phyloP scores from a whole-genome alignment of 306 rosid species.

The Cicer pinnatifidum region DNA sequence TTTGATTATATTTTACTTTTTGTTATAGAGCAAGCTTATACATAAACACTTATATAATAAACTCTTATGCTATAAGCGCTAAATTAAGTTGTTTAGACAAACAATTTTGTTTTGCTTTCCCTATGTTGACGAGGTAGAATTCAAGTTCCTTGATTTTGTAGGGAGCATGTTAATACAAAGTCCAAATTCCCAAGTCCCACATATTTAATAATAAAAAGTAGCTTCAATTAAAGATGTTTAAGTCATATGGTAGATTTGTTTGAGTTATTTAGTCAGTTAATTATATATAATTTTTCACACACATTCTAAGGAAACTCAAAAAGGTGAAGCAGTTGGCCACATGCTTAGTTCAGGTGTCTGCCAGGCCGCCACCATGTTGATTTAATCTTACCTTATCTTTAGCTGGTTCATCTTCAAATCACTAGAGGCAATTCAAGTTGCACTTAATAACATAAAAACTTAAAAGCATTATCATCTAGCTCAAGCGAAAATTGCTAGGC shows the following conservation, averaged over 20 bases:
- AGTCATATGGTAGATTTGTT: neutral
- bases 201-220: neutral
- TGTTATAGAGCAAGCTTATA: too few species aligned
- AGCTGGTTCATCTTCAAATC: neutral
- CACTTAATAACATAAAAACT: neutral
- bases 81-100: too few species aligned
- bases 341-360: neutral
- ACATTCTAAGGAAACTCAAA: neutral
- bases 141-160: constrained; percentile 22
- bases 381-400: neutral
- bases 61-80: too few species aligned
- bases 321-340: neutral
- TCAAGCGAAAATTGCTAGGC: neutral
- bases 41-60: too few species aligned
- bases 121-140: constrained; percentile 1
- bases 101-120: constrained; percentile 2
- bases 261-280: constrained; percentile 24
- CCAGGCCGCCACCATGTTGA: neutral
- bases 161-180: neutral
- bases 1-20: too few species aligned
- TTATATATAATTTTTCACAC: neutral
- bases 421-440: constrained; percentile 16
- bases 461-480: constrained; percentile 15
- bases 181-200: constrained; percentile 7
- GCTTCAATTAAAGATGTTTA: constrained; percentile 13